phyloP scores from a whole-genome alignment of 2,329 filamentous ascomycete genomes.

The Calonectria fujianensis region DNA sequence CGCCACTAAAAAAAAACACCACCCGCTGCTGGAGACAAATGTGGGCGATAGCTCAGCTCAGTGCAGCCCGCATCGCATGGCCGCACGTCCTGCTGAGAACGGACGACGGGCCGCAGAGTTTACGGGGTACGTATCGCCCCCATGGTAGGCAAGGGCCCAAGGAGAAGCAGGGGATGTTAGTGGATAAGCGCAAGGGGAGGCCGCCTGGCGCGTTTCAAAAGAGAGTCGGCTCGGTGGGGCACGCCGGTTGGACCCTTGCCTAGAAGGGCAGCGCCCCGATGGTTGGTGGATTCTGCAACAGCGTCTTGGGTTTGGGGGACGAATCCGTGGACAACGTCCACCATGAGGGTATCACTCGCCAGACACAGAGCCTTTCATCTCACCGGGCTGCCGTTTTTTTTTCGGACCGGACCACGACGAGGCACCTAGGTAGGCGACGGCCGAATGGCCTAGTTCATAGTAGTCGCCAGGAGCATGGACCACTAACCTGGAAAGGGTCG shows the following conservation, averaged over 20 bases:
- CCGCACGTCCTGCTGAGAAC: slow-evolving; percentile 42
- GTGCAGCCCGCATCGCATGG: slow-evolving; percentile 10
- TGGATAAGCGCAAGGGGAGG: slow-evolving; percentile 37
- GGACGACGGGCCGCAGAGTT: slow-evolving; percentile 26
- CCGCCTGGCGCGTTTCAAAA: slow-evolving; percentile 43
- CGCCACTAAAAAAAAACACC: neutral
- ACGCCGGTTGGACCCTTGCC: slow-evolving; percentile 11
- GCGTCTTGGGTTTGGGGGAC: slow-evolving; percentile 2
- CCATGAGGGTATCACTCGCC: slow-evolving; percentile 45
- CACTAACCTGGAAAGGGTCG: neutral
- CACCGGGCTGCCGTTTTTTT: slow-evolving; percentile 16
- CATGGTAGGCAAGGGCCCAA: slow-evolving; percentile 11
- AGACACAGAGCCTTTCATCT: slow-evolving; percentile 24
- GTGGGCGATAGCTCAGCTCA: slow-evolving; percentile 3
- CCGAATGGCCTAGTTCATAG: slow-evolving; percentile 31
- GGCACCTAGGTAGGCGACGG: slow-evolving; percentile 12
- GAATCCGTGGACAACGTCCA: slow-evolving; percentile 36
- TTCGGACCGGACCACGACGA: slow-evolving; percentile 17
- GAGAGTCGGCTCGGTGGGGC: slow-evolving; percentile 31
- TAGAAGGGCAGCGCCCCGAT: slow-evolving; percentile 20
- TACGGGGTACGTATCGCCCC: slow-evolving; percentile 30
- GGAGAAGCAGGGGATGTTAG: slow-evolving; percentile 26
- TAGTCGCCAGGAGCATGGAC: slow-evolving; percentile 14
- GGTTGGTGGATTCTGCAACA: slow-evolving; percentile 39
- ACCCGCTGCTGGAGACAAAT: neutral